Conservation (phyloP, 2,329 filamentous ascomycete species). For the Fusarium vanettenii region DNA sequence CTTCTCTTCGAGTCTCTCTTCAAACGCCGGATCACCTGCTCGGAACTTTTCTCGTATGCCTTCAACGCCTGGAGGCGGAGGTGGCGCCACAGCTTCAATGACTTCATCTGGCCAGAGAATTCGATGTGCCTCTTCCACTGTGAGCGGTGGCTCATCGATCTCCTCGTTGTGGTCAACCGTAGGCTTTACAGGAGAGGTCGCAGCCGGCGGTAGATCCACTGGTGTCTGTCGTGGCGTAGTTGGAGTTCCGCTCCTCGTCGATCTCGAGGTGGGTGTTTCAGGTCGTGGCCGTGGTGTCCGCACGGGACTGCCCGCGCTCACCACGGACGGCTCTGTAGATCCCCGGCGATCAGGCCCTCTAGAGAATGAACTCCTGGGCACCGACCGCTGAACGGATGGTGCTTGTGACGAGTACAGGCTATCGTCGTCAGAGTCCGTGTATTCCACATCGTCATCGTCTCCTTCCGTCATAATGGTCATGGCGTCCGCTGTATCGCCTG, state of each 20-base stretch:
- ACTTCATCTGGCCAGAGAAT: slow-evolving; percentile 54
- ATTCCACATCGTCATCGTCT: slow-evolving; percentile 40
- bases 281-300: slow-evolving; percentile 29
- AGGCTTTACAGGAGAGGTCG: slow-evolving; percentile 10
- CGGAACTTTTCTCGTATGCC: slow-evolving; percentile 56
- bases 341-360: slow-evolving; percentile 13
- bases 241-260: slow-evolving; percentile 27
- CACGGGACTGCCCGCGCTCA: slow-evolving; percentile 31
- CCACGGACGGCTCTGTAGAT: slow-evolving; percentile 27
- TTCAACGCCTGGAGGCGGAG: slow-evolving; percentile 30
- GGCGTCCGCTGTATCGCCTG: slow-evolving; percentile 43
- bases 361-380: slow-evolving; percentile 24
- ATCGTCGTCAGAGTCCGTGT: slow-evolving; percentile 39
- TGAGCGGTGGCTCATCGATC: slow-evolving; percentile 49
- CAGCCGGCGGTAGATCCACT: slow-evolving; percentile 9
- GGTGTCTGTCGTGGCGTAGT: slow-evolving; percentile 34
- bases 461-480: slow-evolving; percentile 47
- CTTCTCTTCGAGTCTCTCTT: slow-evolving; percentile 52
- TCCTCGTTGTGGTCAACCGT: slow-evolving; percentile 26
- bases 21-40: slow-evolving; percentile 48
- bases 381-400: slow-evolving; percentile 29
- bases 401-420: slow-evolving; percentile 37
- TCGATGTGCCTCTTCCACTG: slow-evolving; percentile 53
- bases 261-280: slow-evolving; percentile 36
- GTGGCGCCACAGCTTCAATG: slow-evolving; percentile 27